Base-by-base conservation (phyloP, 495 filamentous ascomycete genomes). In the Penicillium cinerascens region DNA sequence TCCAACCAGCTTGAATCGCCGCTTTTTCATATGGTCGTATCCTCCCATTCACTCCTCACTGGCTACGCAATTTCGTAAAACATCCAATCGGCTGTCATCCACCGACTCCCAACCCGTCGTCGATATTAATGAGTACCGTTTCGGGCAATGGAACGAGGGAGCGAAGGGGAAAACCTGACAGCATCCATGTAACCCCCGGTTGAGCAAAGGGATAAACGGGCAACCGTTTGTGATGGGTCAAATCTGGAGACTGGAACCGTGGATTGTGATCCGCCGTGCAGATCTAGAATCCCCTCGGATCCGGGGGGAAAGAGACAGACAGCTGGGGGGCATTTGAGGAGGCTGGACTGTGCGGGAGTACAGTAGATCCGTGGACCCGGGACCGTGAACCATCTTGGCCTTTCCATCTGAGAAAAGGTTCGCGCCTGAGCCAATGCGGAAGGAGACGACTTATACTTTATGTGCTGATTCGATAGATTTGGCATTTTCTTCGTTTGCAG, bases 31-130 rank as follows among this genome's bases (percentile, higher is more conserved):
- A 10, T 13, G 16, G n/a, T 35, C 33, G 45, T 47, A 39, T 47
- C n/a, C n/a, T 39, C 20, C 33, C 33, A 1, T 35, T n/a, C 43
- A 22, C 17, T 20, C 18, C n/a, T 47, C 17, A 47, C 33, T 47
- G 17, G 44, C 35, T 23, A 49, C 37, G 15, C 46, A 39, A 41
- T 40, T 27, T 35, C n/a, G 11, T 22, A 37, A 33, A 29, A 13
- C 21, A 26, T 7, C 46, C 46, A 49, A 49, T 49, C 46, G 46
- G 46, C 46, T 41, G 22, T 15, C 21, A 29, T 49, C 46, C 46
- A 40, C 46, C 7, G 9, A 33, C 6, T 15, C 23, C 11, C 21
- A 21, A 17, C 23, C 46, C 46, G 8, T 13, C 11, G n/a, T 15
- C 29, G 11, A 15, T 3, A 33, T 15, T 3, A 4, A 4, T 33